Conservation (phyloP, 257 asterid genomes). For the Asclepias syriaca region DNA sequence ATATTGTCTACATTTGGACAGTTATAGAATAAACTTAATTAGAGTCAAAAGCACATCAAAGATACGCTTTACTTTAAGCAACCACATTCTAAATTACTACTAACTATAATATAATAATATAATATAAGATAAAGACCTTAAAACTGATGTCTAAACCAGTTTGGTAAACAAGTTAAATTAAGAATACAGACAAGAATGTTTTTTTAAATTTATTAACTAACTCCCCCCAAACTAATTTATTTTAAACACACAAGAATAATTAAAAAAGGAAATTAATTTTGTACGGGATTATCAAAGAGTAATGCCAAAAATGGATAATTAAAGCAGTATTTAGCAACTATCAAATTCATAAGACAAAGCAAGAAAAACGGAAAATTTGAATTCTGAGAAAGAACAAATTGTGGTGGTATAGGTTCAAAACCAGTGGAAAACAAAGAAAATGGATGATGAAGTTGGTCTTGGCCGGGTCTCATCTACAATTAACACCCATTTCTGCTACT, state of each 20-base stretch:
- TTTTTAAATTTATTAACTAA: background rate
- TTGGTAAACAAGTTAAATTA: background rate
- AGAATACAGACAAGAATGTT: background rate
- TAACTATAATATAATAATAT: background rate
- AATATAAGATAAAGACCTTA: too few relatives aligned
- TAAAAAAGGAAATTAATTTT: background rate
- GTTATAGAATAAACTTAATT: background rate
- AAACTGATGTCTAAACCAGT: conserved; percentile 10
- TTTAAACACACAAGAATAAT: background rate
- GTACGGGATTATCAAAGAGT: background rate
- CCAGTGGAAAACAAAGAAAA: background rate
- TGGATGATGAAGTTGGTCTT: background rate
- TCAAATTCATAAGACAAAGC: background rate
- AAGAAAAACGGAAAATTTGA: background rate
- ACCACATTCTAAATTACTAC: background rate
- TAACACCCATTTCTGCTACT: conserved; percentile 44
- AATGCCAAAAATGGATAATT: background rate
- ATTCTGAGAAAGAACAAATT: background rate
- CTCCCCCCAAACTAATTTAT: too few relatives aligned
- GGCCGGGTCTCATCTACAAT: too few relatives aligned
- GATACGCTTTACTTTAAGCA: conserved; percentile 17
- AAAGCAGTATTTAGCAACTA: background rate
- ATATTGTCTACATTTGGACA: background rate
- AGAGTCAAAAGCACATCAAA: conserved; percentile 12
- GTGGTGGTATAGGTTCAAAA: background rate